Conservation (phyloP, 805 yeast genomes). For the Brettanomyces anomalus region DNA sequence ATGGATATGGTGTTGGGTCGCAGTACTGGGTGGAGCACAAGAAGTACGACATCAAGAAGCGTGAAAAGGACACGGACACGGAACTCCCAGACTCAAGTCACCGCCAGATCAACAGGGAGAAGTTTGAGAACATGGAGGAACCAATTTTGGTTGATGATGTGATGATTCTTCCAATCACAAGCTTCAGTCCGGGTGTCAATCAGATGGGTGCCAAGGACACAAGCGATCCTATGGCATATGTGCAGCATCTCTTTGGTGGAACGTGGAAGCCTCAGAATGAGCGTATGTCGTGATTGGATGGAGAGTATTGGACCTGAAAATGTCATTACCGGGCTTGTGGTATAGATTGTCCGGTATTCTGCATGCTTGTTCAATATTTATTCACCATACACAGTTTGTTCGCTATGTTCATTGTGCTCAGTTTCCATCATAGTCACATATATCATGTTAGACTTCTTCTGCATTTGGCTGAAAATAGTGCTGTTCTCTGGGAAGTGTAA, state of each 20-base stretch:
- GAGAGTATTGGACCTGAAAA: too few species aligned
- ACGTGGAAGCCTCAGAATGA: conserved; percentile 43
- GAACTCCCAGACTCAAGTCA: conserved; percentile 17
- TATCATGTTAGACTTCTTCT: too few species aligned
- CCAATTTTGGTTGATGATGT: conserved; percentile 61
- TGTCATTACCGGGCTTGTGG: too few species aligned
- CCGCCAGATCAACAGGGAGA: conserved; percentile 44
- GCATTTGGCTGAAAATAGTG: too few species aligned
- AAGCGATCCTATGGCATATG: conserved; percentile 44
- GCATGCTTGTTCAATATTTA: too few species aligned
- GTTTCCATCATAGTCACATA: too few species aligned
- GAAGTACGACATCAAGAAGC: conserved; percentile 13
- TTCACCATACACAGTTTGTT: too few species aligned
- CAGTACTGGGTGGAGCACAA: conserved; percentile 16
- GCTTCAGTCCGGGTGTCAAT: conserved; percentile 60
- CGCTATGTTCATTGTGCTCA: too few species aligned
- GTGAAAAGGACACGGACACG: conserved; percentile 14
- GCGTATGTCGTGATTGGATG: conserved; percentile 4
- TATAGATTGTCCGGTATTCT: too few species aligned
- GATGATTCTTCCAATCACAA: conserved; percentile 60
- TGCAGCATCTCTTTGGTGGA: conserved; percentile 56
- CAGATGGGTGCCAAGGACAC: conserved; percentile 52
- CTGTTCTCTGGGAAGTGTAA: too few species aligned
- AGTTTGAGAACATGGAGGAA: conserved; percentile 48
- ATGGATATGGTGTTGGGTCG: conserved; percentile 27